Evolutionary conservation across 495 filamentous ascomycete species (phyloP).

Genomic region (Daldinia bambusicola): DNA sequence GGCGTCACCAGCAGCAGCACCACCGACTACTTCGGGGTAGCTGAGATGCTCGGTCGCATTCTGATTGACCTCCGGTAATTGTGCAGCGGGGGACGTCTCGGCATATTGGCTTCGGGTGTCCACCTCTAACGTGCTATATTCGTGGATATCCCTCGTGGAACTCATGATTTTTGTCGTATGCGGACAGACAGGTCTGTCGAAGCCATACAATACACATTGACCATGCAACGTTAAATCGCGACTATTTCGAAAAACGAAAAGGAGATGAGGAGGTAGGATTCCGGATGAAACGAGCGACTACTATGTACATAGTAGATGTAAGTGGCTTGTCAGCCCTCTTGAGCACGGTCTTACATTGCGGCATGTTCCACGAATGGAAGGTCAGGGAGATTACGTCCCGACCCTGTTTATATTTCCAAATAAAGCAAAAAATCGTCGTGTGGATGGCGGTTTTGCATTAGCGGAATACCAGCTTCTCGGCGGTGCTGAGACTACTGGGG

Average conservation of each 20-base stretch:
- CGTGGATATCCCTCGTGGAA: slow-evolving; percentile 34
- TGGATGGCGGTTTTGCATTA: slow-evolving; percentile 16
- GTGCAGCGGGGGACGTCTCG: slow-evolving; percentile 16
- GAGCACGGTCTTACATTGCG: slow-evolving; percentile 13
- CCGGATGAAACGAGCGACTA: slow-evolving; percentile 27
- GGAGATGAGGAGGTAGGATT: slow-evolving; percentile 22
- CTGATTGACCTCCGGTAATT: slow-evolving; percentile 33
- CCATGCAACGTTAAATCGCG: slow-evolving; percentile 3
- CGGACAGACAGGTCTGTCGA: slow-evolving; percentile 14
- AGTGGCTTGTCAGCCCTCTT: slow-evolving; percentile 32
- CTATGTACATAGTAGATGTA: slow-evolving; percentile 2
- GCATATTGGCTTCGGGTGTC: slow-evolving; percentile 31
- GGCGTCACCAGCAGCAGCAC: not conserved
- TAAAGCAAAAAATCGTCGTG: slow-evolving; percentile 29
- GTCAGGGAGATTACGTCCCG: not conserved
- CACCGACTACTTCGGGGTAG: slow-evolving; percentile 36
- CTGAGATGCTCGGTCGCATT: slow-evolving; percentile 30
- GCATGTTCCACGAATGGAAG: slow-evolving; percentile 30
- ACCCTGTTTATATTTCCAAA: slow-evolving; percentile 17
- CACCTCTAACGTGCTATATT: slow-evolving; percentile 48
- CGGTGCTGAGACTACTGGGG: slow-evolving; percentile 13
- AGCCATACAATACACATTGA: slow-evolving; percentile 15
- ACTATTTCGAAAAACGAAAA: slow-evolving; percentile 9
- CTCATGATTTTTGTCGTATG: slow-evolving; percentile 32
- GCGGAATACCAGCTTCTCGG: slow-evolving; percentile 25